phyloP scores from a whole-genome alignment of 2,329 filamentous ascomycete species.

The Trichoderma asperellum region DNA sequence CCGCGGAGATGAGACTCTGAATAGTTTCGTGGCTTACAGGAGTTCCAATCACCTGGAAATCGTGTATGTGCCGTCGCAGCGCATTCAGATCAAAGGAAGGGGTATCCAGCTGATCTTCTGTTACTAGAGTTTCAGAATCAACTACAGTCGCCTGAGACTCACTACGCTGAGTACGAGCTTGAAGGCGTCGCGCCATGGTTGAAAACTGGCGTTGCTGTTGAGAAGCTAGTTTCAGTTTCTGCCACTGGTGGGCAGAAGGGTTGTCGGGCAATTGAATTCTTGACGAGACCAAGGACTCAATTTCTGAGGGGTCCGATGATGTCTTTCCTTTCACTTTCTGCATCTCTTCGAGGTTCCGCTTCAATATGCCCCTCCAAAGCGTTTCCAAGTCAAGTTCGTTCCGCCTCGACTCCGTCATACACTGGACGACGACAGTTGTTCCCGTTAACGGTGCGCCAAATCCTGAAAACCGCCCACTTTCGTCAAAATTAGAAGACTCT shows the following conservation, averaged over 20 bases:
- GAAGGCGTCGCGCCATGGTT: slow-evolving; percentile 38
- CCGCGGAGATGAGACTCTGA: slow-evolving; percentile 44
- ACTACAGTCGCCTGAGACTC: slow-evolving; percentile 8
- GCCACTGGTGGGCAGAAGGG: slow-evolving; percentile 42
- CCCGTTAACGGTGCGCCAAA: slow-evolving; percentile 65
- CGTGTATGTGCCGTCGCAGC: slow-evolving; percentile 40
- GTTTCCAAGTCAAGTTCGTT: slow-evolving; percentile 57
- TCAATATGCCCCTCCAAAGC: slow-evolving; percentile 54
- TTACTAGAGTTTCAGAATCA: slow-evolving; percentile 4
- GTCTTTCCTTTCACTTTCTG: slow-evolving; percentile 40
- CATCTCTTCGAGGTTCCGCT: slow-evolving; percentile 40
- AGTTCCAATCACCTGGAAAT: slow-evolving; percentile 47
- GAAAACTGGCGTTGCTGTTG: slow-evolving; percentile 44
- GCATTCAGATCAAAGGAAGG: slow-evolving; percentile 30
- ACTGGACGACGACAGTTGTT: slow-evolving; percentile 60
- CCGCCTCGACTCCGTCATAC: slow-evolving; percentile 59
- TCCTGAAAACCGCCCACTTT: slow-evolving; percentile 68
- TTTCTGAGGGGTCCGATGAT: slow-evolving; percentile 33
- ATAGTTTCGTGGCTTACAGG: slow-evolving; percentile 43
- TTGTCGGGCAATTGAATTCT: slow-evolving; percentile 42
- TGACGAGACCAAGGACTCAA: slow-evolving; percentile 40
- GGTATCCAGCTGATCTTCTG: slow-evolving; percentile 10
- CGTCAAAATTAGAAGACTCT: slow-evolving; percentile 51
- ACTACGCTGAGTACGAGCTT: slow-evolving; percentile 16
- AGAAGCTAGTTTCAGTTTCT: slow-evolving; percentile 42